These are phyloP conservation scores for Eragrostis nindensis DNA, from an alignment of 176 grass and related monocot genomes.

Conservation along the genomic window DNA sequence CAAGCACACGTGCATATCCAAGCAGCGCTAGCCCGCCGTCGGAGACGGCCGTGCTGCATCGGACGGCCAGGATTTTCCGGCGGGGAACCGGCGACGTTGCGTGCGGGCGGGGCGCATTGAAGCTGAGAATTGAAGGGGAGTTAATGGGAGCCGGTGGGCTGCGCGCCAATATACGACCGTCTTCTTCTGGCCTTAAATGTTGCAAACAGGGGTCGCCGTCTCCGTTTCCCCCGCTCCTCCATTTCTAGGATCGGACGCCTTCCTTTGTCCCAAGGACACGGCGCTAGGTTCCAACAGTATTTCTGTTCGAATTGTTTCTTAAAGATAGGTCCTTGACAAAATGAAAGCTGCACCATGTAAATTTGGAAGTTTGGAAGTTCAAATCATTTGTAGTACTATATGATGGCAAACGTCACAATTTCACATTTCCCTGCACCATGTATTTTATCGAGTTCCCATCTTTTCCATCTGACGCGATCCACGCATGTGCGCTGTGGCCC, in stretches of 20 bases:
- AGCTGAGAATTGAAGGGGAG: constrained; percentile 53
- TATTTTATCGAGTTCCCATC: too few species aligned
- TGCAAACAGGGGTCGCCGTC: constrained; percentile 11
- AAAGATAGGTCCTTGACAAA: not conserved
- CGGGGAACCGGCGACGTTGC: constrained; percentile 26
- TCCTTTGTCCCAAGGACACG: not conserved
- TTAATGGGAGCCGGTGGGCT: constrained; percentile 54
- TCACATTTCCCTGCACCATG: not conserved
- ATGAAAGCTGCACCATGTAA: not conserved
- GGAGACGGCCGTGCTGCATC: not conserved
- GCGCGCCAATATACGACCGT: constrained; percentile 39
- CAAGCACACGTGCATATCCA: constrained; percentile 36
- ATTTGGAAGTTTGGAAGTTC: not conserved
- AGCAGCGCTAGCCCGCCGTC: not conserved
- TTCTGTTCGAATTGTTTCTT: not conserved
- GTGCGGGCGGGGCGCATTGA: constrained; percentile 41
- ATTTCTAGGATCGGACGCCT: constrained; percentile 32
- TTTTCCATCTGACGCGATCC: constrained; percentile 25
- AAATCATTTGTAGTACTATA: not conserved
- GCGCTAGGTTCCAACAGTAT: not conserved
- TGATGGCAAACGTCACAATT: not conserved
- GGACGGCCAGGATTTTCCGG: constrained; percentile 7
- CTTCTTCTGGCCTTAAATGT: constrained; percentile 61
- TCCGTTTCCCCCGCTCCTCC: not conserved
- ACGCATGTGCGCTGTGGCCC: constrained; percentile 8